Evolutionary conservation across 2,329 filamentous ascomycete species (phyloP).

Genomic region (Trichoderma afroharzianum): DNA sequence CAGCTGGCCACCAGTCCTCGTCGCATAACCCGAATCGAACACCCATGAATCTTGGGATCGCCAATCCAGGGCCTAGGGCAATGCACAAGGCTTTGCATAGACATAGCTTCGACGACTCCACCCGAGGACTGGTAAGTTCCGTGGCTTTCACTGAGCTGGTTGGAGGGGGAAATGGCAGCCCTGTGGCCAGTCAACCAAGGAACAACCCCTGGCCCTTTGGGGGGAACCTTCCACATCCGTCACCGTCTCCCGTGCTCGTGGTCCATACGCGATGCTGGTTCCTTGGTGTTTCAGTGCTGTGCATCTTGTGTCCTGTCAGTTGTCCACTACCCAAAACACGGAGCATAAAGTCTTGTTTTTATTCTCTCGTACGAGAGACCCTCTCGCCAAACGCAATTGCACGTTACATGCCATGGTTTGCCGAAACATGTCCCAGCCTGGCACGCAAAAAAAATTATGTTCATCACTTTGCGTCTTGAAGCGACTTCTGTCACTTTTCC

Average conservation of each 20-base stretch:
- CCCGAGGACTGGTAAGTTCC: constrained; percentile 5
- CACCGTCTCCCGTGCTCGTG: neutral
- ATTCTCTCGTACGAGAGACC: constrained; percentile 2
- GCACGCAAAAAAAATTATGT: neutral
- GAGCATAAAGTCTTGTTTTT: neutral
- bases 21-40: constrained; percentile 7
- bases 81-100: constrained; percentile 2
- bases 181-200: constrained; percentile 1
- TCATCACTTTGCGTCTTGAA: neutral
- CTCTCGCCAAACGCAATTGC: neutral
- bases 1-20: neutral
- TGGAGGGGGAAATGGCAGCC: neutral
- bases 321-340: neutral
- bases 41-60: constrained; percentile 8
- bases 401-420: constrained; percentile 10
- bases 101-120: neutral
- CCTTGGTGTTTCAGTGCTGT: neutral
- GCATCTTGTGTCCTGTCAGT: neutral
- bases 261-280: neutral
- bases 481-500: neutral
- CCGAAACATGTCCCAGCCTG: neutral
- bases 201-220: neutral
- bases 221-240: constrained; percentile 16
- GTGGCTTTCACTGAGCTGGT: neutral
- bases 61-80: neutral